These are phyloP conservation scores for Panaeolus cyanescens DNA, from an alignment of 768 basidiomycete genomes.

Conservation along the genomic window DNA sequence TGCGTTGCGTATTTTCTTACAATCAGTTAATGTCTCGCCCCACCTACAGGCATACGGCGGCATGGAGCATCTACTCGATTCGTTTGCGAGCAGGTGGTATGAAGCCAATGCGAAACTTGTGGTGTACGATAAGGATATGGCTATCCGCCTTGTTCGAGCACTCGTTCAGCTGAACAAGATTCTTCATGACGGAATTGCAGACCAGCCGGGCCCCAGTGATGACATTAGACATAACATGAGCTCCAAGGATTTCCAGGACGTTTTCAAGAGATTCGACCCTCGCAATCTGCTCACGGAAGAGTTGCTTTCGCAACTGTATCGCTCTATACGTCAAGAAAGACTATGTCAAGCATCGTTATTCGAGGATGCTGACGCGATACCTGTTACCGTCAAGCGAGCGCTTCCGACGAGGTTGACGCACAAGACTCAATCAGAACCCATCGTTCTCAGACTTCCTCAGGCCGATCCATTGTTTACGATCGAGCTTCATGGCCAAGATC, in stretches of 20 bases:
- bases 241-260: conserved; percentile 78
- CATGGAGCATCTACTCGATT: conserved; percentile 75
- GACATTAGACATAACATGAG: conserved; percentile 62
- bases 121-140: conserved; percentile 81
- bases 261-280: conserved; percentile 79
- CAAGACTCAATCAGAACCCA: conserved; percentile 84
- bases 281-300: conserved; percentile 73
- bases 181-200: conserved; percentile 73
- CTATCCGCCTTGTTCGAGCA: conserved; percentile 74
- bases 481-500: conserved; percentile 83
- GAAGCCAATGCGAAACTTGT: conserved; percentile 81
- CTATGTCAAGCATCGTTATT: conserved; percentile 65
- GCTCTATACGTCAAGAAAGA: conserved; percentile 70
- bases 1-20: conserved; percentile 86
- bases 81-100: conserved; percentile 89
- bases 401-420: conserved; percentile 83
- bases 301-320: conserved; percentile 75
- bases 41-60: conserved; percentile 39
- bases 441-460: conserved; percentile 84
- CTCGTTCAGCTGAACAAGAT: conserved; percentile 89
- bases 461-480: conserved; percentile 83
- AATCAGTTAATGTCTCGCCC: conserved; percentile 66
- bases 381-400: conserved; percentile 70
- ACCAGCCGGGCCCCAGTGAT: conserved; percentile 57
- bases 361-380: conserved; percentile 45